Conservation (phyloP, 495 filamentous ascomycete species). For the Haplographium delicatum region DNA sequence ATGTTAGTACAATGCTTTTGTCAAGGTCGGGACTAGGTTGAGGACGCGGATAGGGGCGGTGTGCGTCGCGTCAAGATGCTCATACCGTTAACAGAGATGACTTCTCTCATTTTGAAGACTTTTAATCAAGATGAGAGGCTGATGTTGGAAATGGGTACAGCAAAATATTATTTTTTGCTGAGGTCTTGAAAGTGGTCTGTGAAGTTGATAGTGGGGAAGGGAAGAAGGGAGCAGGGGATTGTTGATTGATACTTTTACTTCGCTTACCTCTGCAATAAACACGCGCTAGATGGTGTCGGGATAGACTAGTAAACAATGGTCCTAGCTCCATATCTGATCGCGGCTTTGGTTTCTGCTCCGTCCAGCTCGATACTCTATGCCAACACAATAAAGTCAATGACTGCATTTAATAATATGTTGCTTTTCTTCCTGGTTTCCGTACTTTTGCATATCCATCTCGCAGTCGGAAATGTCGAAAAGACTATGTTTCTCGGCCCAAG, state of each 20-base stretch:
- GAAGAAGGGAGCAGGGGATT: constrained; percentile 25
- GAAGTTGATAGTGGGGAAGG: constrained; percentile 24
- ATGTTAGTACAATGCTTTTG: constrained; percentile 24
- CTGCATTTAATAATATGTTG: neutral
- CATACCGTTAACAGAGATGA: constrained; percentile 98
- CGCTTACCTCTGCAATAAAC: constrained; percentile 15
- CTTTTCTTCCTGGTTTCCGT: neutral
- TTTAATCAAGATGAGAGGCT: constrained; percentile 23
- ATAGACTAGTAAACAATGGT: constrained; percentile 12
- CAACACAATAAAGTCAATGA: neutral
- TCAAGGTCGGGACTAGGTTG: constrained; percentile 17
- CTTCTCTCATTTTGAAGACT: constrained; percentile 85
- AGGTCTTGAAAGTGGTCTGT: constrained; percentile 26
- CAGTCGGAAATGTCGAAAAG: constrained; percentile 66
- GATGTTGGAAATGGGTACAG: too few relatives aligned
- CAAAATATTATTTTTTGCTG: constrained; percentile 21
- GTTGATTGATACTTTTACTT: constrained; percentile 25
- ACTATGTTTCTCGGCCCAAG: constrained; percentile 76
- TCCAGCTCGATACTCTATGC: neutral
- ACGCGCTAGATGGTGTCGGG: constrained; percentile 27
- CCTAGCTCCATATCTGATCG: constrained; percentile 10
- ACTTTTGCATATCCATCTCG: constrained; percentile 42
- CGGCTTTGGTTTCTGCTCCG: neutral
- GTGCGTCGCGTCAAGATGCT: constrained; percentile 28
- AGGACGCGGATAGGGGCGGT: constrained; percentile 22